Base-by-base conservation (phyloP, 2,329 filamentous ascomycete species). In the Trichoderma sp. region DNA sequence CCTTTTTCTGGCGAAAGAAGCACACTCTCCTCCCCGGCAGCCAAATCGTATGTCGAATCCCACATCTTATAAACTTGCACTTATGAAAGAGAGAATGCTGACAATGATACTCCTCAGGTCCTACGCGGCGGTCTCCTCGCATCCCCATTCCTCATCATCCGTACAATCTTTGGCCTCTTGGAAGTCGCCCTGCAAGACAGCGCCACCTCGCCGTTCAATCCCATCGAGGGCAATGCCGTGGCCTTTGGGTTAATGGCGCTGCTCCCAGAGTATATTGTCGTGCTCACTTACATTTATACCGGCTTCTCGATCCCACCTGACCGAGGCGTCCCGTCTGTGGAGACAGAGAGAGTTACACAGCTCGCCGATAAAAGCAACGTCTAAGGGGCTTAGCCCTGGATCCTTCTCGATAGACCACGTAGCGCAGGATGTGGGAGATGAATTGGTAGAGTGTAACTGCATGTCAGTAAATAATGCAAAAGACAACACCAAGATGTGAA, bases 121-220 rank as follows among this genome's bases (percentile, higher is more conserved):
- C 67, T 77, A 11, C 51, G 53, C 9, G 75, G 67, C 43, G 43
- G 71, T 6, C 74, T 77, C n/a, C 51, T 75, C 18, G 73, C 75
- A 8, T 71, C 68, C n/a, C 74, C 76, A 3, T 74, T 76, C 47
- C 74, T 77, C 67, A 72, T 73, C 47, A 64, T 76, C 18, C 73
- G 76, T 30, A 76, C 72, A 18, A 30, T 74, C 36, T 76, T 75
- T 61, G 76, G 76, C 15, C 71, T 77, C 24, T 58, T 77, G 14
- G 73, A 77, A 64, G 73, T 74, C 26, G 71, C 60, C 8, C 66
- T 70, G 5, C 36, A 74, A 61, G 36, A 69, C 18, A 26, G 30
- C 30, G 5, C 9, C 15, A 11, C 32, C 3, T 74, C 72, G 14
- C 58, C 63, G 6, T 77, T 76, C 70, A 76, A 73, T 39, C 76